A percentile compares a stretch with the other conserved stretches of the same genome.
Conservation (phyloP, 495 filamentous ascomycete genomes). For the Umbilicaria muhlenbergii region DNA sequence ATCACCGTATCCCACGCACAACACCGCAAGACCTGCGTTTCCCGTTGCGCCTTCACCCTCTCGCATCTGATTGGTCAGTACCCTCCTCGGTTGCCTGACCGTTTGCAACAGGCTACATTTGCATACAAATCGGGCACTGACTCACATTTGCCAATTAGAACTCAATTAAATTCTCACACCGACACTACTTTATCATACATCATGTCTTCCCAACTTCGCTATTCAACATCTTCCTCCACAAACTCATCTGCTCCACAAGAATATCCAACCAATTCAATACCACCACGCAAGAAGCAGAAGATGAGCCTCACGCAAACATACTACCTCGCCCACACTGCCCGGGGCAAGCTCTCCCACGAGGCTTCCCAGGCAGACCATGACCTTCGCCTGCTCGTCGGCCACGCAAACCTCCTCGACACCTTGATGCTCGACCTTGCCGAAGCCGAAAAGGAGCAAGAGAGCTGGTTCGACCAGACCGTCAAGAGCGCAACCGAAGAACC, state of each 20-base stretch:
- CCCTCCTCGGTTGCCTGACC: too few species aligned
- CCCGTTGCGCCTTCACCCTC: too few species aligned
- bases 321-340: conserved; percentile 90
- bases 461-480: conserved; percentile 95
- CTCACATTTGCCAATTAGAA: conserved; percentile 6
- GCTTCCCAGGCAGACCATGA: conserved; percentile 84
- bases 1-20: too few species aligned
- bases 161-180: background rate
- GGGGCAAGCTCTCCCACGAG: conserved; percentile 85
- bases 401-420: conserved; percentile 94
- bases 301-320: conserved; percentile 98
- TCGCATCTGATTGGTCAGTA: too few species aligned
- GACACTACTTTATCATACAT: conserved; percentile 1
- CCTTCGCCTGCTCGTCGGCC: conserved; percentile 82
- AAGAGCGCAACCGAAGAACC: conserved; percentile 40
- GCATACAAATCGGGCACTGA: conserved; percentile 1
- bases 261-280: conserved; percentile 3
- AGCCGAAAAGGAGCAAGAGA: conserved; percentile 90
- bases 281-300: conserved; percentile 48
- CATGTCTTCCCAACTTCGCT: conserved; percentile 13
- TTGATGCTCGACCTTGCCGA: conserved; percentile 92
- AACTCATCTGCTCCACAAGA: conserved; percentile 1
- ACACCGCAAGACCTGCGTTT: too few species aligned
- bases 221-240: conserved; percentile 5
- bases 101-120: too few species aligned